Evolutionary conservation across 2,329 filamentous ascomycete species (phyloP), one percentile per base, ranked within the genome.

Genomic region (Epichloe glyceriae): DNA sequence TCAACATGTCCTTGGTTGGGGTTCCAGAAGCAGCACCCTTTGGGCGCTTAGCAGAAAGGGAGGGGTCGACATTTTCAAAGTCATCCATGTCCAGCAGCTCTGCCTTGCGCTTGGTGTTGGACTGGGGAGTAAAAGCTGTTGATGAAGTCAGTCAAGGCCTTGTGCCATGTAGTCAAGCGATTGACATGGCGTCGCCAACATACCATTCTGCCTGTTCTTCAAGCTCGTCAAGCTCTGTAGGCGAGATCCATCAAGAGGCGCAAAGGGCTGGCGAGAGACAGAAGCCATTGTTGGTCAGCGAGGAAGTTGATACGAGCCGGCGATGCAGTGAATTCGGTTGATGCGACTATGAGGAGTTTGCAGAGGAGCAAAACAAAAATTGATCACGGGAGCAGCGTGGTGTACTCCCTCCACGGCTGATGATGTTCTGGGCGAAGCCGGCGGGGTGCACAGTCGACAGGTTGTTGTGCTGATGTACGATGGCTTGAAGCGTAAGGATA

Each of bases 141-240:
- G 46, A 44, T 22, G 5, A 38, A 17, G 39, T 50, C 35, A 49
- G 35, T n/a, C 30, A 30, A 22, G n/a, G 8, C 26, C 20, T 17
- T 14, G 19, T 26, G 22, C n/a, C 19, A 14, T 20, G 5, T n/a
- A 46, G 19, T 12, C 17, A 3, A 20, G 14, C 33, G 22, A 30
- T 22, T 19, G n/a, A 35, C 22, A 17, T 5, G 10, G 49, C 15
- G 19, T 20, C 5, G 2, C 12, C n/a, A 7, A 72, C 76, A 58
- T 76, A 84, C 80, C 76, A 73, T 83, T 83, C 63, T 90, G 86
- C 66, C 82, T 75, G 67, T 90, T 90, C 73, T 89, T 91, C 47
- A 83, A 69, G 68, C 81, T 88, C 26, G 82, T 83, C 60, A 91
- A 72, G 56, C 73, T 80, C 66, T 88, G 83, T 26, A 90, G 73